Percentiles rank a stretch among this genome's conserved stretches.
These are phyloP conservation scores for Vitis hybrid DNA, from an alignment of 177 flowering plant species.

Conservation along the genomic window DNA sequence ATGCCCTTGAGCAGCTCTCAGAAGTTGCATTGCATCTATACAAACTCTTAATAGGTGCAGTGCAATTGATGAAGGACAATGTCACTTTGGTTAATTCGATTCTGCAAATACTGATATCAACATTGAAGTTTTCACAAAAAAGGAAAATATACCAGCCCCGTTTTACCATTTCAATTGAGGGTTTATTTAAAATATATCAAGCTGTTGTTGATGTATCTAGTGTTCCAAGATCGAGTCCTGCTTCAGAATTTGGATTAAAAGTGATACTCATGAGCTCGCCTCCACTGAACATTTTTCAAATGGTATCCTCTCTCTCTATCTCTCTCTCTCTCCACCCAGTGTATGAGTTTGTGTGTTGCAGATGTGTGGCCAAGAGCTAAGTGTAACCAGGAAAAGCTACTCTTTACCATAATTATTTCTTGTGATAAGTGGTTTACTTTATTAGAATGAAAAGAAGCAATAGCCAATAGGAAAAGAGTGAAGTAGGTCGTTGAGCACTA, in stretches of 20 bases:
- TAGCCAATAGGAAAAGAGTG: too few species aligned
- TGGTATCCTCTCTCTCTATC: conserved; percentile 38
- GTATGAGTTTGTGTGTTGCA: not conserved
- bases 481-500: too few species aligned
- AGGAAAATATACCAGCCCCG: conserved; percentile 65
- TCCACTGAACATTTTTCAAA: conserved; percentile 27
- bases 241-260: conserved; percentile 59
- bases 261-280: conserved; percentile 74
- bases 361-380: too few species aligned
- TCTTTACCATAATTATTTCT: too few species aligned
- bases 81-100: conserved; percentile 27
- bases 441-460: too few species aligned
- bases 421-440: too few species aligned
- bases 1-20: conserved; percentile 72
- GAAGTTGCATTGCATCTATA: conserved; percentile 57
- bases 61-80: conserved; percentile 31
- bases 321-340: not conserved
- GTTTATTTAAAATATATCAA: conserved; percentile 48
- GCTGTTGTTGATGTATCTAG: conserved; percentile 32
- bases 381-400: too few species aligned
- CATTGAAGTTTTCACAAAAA: conserved; percentile 66
- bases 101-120: conserved; percentile 43
- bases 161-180: conserved; percentile 63
- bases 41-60: conserved; percentile 36
- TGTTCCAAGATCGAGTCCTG: conserved; percentile 16